These are phyloP conservation scores for Macrocybe gigantea DNA, from an alignment of 768 basidiomycete genomes.

Conservation along the genomic window DNA sequence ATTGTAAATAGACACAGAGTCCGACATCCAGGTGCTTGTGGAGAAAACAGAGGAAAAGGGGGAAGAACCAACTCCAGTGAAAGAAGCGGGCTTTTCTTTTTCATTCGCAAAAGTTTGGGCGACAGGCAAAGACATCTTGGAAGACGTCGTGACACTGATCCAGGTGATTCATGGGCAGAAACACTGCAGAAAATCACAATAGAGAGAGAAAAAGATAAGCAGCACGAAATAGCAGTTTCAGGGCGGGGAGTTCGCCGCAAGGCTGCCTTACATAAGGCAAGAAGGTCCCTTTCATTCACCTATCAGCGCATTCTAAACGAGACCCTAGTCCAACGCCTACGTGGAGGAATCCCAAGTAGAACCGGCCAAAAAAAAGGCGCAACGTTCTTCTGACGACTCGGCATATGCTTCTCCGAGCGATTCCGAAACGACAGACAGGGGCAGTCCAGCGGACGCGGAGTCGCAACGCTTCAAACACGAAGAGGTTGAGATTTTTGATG, in stretches of 20 bases:
- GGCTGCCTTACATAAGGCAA: constrained; percentile 50
- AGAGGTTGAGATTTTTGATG: neutral
- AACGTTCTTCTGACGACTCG: constrained; percentile 24
- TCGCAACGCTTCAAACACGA: constrained; percentile 11
- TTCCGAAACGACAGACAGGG: no score
- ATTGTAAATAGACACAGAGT: constrained; percentile 54
- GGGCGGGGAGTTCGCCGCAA: constrained; percentile 74
- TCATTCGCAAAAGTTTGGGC: constrained; percentile 93
- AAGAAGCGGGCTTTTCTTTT: constrained; percentile 58
- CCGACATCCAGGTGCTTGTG: constrained; percentile 82
- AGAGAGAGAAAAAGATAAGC: constrained; percentile 35
- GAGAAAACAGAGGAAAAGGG: constrained; percentile 78
- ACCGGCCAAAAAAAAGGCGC: constrained; percentile 6
- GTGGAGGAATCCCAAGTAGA: constrained; percentile 10
- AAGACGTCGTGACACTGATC: constrained; percentile 61
- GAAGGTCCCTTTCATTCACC: neutral
- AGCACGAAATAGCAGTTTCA: constrained; percentile 44
- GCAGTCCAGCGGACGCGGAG: neutral
- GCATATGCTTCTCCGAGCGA: constrained; percentile 13
- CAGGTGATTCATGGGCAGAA: constrained; percentile 78
- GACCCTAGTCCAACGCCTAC: constrained; percentile 25
- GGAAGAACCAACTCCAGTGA: constrained; percentile 42
- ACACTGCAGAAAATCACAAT: constrained; percentile 51
- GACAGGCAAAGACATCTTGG: constrained; percentile 64
- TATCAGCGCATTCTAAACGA: neutral